These are phyloP conservation scores for Diplodia scrobiculata DNA, from an alignment of 2,329 filamentous ascomycete species.

Conservation along the genomic window DNA sequence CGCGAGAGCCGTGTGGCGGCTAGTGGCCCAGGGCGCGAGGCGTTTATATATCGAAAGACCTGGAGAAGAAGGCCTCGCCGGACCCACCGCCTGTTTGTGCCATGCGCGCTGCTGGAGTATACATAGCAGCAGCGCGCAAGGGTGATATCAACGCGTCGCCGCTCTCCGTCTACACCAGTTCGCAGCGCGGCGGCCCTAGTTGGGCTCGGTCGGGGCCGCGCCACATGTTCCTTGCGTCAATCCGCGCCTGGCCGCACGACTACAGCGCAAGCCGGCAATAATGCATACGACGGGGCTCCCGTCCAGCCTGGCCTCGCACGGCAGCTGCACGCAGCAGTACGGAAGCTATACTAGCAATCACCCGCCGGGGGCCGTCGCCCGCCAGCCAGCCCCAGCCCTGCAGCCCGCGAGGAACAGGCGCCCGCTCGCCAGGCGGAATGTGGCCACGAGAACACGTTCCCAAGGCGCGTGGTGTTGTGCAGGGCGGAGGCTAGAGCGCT, in stretches of 20 bases:
- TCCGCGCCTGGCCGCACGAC: constrained; percentile 14
- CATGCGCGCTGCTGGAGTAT: constrained; percentile 17
- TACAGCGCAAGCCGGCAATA: not conserved
- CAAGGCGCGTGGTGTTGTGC: not conserved
- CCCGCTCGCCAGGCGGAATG: constrained; percentile 5
- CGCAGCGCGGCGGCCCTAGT: too few relatives aligned
- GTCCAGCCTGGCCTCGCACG: constrained; percentile 22
- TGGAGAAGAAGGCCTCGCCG: constrained; percentile 8
- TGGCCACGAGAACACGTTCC: constrained; percentile 11
- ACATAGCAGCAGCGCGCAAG: constrained; percentile 11
- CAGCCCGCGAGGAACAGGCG: too few relatives aligned
- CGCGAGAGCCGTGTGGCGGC: constrained; percentile 18
- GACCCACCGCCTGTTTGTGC: constrained; percentile 11
- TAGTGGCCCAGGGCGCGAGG: constrained; percentile 19
- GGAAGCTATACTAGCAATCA: constrained; percentile 11
- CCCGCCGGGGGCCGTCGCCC: not conserved
- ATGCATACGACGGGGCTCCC: not conserved
- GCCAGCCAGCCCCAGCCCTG: constrained; percentile 1
- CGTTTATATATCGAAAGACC: constrained; percentile 22
- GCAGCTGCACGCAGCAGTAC: constrained; percentile 21
- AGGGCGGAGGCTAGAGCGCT: constrained; percentile 21
- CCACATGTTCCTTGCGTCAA: constrained; percentile 19
- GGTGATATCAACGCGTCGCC: constrained; percentile 21
- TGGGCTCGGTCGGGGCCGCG: not conserved
- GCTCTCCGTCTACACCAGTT: not conserved